phyloP scores from a whole-genome alignment of 1,284 basidiomycete genomes.

The Melampsora larici-populina region DNA sequence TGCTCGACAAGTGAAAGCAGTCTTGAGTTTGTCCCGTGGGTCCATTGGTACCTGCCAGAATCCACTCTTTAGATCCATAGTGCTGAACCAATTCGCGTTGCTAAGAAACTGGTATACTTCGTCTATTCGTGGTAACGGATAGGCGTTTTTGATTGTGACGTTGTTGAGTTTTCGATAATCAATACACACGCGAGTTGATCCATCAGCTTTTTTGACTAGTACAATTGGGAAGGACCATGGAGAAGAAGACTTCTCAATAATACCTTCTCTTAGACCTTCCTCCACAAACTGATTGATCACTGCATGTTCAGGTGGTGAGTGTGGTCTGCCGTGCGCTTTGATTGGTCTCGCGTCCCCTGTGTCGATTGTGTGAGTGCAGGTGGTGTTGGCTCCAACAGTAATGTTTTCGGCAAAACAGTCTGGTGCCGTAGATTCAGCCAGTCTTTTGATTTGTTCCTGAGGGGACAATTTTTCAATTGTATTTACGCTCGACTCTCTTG shows the following conservation, averaged over 20 bases:
- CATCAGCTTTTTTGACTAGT: too few species aligned
- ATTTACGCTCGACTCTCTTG: neutral
- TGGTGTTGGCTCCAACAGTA: neutral
- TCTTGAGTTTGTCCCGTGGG: neutral
- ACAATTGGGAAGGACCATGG: neutral
- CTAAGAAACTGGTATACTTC: neutral
- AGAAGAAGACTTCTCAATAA: neutral
- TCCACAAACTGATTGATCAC: neutral
- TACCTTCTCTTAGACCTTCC: slow-evolving; percentile 10
- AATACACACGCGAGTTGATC: too few species aligned
- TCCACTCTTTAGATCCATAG: slow-evolving; percentile 7
- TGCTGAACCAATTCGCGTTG: neutral
- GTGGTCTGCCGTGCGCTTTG: neutral
- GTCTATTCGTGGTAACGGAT: neutral
- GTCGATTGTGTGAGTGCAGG: neutral
- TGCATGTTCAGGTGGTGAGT: slow-evolving; percentile 1
- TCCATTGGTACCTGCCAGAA: slow-evolving; percentile 10
- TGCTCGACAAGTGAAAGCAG: neutral
- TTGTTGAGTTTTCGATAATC: slow-evolving; percentile 4
- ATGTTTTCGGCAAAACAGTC: neutral
- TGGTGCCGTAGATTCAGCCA: neutral
- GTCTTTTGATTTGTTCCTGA: neutral
- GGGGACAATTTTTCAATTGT: neutral
- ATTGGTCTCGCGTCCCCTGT: neutral
- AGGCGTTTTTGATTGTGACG: slow-evolving; percentile 3